Conservation (phyloP, 352 stramenopile genomes). For the Aphanomyces cochlioides region DNA sequence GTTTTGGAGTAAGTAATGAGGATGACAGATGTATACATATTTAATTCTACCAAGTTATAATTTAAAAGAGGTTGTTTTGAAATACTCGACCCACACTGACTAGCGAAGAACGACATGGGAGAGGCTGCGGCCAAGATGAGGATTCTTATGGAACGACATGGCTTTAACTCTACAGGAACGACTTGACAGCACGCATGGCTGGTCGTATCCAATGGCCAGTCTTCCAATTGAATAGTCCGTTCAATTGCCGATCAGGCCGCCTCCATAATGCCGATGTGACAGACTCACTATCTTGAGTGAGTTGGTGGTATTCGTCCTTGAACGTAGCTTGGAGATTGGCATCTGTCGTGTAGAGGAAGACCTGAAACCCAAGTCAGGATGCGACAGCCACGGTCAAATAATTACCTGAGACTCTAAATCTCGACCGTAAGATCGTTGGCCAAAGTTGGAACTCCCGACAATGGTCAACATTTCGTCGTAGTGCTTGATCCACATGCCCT, state of each 20-base stretch:
- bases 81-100: no score
- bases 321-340: constrained; percentile 46
- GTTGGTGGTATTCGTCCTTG: constrained; percentile 49
- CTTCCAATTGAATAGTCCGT: constrained; percentile 67
- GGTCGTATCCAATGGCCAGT: constrained; percentile 72
- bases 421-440: constrained; percentile 65
- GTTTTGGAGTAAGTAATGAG: no score
- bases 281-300: constrained; percentile 45
- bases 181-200: constrained; percentile 16
- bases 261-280: constrained; percentile 64
- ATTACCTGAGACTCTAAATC: constrained; percentile 63
- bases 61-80: no score
- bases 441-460: constrained; percentile 78
- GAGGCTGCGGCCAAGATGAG: no score
- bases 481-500: constrained; percentile 72
- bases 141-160: no score
- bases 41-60: no score
- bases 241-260: constrained; percentile 51
- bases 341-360: constrained; percentile 60
- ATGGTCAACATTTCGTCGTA: constrained; percentile 44
- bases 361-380: neutral
- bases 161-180: constrained; percentile 14
- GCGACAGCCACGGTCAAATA: no score
- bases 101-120: no score
- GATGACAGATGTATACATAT: no score